Conservation (phyloP, 306 rosid genomes). For the Cucurbita maxima region DNA sequence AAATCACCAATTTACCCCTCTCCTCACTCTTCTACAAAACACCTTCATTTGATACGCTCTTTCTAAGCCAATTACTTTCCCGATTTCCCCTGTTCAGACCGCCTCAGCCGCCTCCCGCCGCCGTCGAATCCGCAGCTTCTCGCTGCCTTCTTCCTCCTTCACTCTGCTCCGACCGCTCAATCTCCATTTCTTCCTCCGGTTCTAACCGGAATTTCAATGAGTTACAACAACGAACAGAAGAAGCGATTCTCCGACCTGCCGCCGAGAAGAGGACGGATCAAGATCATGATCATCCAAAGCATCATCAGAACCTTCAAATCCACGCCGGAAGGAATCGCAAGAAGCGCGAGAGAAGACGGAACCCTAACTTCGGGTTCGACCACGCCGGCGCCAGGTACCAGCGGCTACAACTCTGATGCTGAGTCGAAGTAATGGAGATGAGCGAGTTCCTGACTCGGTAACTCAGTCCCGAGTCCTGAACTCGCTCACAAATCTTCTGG, state of each 20-base stretch:
- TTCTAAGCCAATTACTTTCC: background rate
- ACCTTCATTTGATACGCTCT: too few species aligned
- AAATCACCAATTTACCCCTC: too few species aligned
- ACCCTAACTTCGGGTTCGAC: background rate
- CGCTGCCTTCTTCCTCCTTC: background rate
- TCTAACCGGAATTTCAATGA: background rate
- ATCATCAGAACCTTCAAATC: background rate
- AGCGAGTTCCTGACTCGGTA: background rate
- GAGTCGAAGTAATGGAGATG: background rate
- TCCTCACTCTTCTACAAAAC: too few species aligned
- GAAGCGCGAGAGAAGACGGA: background rate
- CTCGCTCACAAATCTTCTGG: background rate
- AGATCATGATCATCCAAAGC: background rate
- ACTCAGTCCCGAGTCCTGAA: background rate
- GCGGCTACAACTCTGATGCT: background rate
- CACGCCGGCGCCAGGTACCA: background rate
- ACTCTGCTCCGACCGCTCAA: background rate
- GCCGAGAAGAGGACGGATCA: background rate
- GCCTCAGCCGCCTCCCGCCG: background rate
- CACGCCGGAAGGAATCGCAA: background rate
- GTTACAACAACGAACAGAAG: background rate
- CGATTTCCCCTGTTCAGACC: background rate
- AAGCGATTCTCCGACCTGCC: background rate
- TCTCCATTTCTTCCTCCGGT: background rate
- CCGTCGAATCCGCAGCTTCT: background rate